These are phyloP conservation scores for Barbatosphaeria neglecta DNA, from an alignment of 495 filamentous ascomycete genomes.

Conservation along the genomic window DNA sequence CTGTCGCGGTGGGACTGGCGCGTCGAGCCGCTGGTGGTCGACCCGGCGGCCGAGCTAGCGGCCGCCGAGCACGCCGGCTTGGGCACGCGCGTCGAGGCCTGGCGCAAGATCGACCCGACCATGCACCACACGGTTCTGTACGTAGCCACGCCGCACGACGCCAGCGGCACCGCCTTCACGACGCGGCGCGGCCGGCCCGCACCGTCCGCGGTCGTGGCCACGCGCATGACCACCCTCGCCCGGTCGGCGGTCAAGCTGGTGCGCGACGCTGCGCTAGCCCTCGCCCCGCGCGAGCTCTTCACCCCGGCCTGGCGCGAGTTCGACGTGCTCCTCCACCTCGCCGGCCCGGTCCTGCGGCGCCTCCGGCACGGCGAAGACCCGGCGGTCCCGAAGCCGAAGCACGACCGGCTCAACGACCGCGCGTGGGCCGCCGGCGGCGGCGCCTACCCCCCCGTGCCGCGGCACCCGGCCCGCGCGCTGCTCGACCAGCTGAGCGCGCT, in stretches of 20 bases:
- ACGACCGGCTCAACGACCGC: constrained; percentile 46
- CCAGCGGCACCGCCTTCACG: constrained; percentile 70
- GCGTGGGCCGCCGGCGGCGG: too few relatives aligned
- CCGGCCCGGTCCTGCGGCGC: constrained; percentile 32
- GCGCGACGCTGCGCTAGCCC: constrained; percentile 40
- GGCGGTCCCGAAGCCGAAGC: constrained; percentile 45
- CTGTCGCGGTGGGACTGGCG: constrained; percentile 89
- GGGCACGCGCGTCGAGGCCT: constrained; percentile 61
- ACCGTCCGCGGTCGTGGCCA: constrained; percentile 72
- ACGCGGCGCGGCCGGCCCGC: constrained; percentile 31
- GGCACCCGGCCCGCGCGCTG: constrained; percentile 39
- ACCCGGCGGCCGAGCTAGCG: constrained; percentile 48
- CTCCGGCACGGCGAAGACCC: constrained; percentile 16
- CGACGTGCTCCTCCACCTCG: constrained; percentile 71
- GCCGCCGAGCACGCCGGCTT: constrained; percentile 47
- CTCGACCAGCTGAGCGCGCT: constrained; percentile 46
- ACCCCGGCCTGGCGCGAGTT: constrained; percentile 57
- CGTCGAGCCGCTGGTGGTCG: constrained; percentile 64
- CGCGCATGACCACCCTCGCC: constrained; percentile 71
- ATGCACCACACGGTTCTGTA: constrained; percentile 79
- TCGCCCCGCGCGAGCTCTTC: constrained; percentile 57
- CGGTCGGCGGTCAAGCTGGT: constrained; percentile 54
- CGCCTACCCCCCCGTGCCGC: constrained; percentile 27
- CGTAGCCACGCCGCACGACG: constrained; percentile 67
- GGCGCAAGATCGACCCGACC: constrained; percentile 73